phyloP scores from a whole-genome alignment of 306 rosid species.

The Cicer pinnatifidum region DNA sequence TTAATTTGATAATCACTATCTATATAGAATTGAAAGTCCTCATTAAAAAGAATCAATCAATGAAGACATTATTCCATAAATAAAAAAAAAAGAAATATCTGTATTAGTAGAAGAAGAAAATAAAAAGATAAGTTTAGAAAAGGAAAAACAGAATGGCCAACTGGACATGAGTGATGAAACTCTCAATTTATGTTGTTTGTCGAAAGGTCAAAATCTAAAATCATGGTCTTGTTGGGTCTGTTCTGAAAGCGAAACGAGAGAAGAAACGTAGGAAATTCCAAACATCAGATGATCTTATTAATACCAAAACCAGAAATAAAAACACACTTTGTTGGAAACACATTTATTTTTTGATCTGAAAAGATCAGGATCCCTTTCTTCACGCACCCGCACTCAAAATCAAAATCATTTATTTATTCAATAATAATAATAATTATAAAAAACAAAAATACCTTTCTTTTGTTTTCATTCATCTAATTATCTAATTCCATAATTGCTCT shows the following conservation, averaged over 20 bases:
- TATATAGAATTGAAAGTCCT: too few species aligned
- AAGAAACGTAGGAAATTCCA: neutral
- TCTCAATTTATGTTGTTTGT: slow-evolving; percentile 27
- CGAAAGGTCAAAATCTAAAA: slow-evolving; percentile 43
- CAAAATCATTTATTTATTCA: neutral
- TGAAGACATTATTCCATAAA: too few species aligned
- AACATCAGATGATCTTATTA: neutral
- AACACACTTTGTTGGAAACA: slow-evolving; percentile 25
- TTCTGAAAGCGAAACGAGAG: slow-evolving; percentile 30
- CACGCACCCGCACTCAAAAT: slow-evolving; percentile 9
- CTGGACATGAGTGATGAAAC: slow-evolving; percentile 36
- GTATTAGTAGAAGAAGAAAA: neutral
- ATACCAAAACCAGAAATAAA: slow-evolving; percentile 5
- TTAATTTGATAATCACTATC: too few species aligned
- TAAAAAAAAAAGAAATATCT: neutral
- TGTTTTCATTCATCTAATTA: slow-evolving; percentile 1
- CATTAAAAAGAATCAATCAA: too few species aligned
- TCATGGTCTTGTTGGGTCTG: slow-evolving; percentile 32
- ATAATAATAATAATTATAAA: neutral
- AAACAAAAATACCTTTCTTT: slow-evolving; percentile 26
- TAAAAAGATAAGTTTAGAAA: slow-evolving; percentile 4
- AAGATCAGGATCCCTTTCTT: slow-evolving; percentile 40
- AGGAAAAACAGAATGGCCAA: neutral
- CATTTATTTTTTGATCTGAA: slow-evolving; percentile 12
- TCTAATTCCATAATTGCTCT: slow-evolving; percentile 11